These are phyloP conservation scores for Nepenthes mirabilis DNA, from an alignment of 148 eudicot species.

Conservation along the genomic window DNA sequence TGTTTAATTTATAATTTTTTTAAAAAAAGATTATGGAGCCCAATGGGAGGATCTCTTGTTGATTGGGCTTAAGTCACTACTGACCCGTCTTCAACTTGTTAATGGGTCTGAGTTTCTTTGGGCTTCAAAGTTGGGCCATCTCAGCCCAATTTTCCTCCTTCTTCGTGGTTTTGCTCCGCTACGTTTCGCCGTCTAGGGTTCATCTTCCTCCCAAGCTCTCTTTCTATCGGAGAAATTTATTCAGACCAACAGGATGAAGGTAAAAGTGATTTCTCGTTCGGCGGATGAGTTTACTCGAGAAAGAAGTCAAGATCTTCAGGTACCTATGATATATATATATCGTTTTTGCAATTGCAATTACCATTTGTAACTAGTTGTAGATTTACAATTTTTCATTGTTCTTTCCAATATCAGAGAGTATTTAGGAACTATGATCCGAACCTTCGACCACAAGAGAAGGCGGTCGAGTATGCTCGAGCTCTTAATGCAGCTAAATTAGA, in stretches of 20 bases:
- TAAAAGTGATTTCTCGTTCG: slow-evolving; percentile 71
- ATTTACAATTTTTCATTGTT: background rate
- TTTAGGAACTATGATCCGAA: slow-evolving; percentile 75
- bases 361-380: too few relatives aligned
- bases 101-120: too few relatives aligned
- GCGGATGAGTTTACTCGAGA: slow-evolving; percentile 82
- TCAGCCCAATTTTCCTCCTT: too few relatives aligned
- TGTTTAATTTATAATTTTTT: too few relatives aligned
- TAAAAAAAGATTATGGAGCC: too few relatives aligned
- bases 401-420: slow-evolving; percentile 40
- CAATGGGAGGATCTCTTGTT: too few relatives aligned
- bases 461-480: slow-evolving; percentile 83
- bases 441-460: slow-evolving; percentile 81
- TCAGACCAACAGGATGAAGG: slow-evolving; percentile 30
- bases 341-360: background rate
- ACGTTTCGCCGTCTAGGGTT: too few relatives aligned
- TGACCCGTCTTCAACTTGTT: too few relatives aligned
- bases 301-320: slow-evolving; percentile 87
- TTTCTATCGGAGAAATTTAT: background rate
- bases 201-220: too few relatives aligned
- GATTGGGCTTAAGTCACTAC: too few relatives aligned
- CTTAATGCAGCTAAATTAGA: slow-evolving; percentile 82
- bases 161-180: too few relatives aligned
- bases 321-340: background rate
- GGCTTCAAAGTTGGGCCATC: too few relatives aligned